A percentile compares a stretch with the other conserved stretches of the same genome.
Conservation (phyloP, 345 rosid genomes). For the Anacardium occidentale region DNA sequence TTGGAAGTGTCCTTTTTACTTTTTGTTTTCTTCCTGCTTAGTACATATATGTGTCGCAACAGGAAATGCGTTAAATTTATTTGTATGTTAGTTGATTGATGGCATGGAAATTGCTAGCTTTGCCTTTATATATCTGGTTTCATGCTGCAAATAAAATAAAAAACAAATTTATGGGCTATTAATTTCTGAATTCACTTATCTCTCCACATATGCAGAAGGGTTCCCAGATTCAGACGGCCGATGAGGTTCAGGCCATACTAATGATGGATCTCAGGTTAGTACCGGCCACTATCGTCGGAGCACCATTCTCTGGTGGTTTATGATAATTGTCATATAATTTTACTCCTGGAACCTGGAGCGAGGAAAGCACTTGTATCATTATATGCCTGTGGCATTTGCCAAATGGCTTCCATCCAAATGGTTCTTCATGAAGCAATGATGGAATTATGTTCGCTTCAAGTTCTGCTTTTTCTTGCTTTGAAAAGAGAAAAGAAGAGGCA, state of each 20-base stretch:
- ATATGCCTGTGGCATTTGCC: constrained; percentile 25
- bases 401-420: constrained; percentile 20
- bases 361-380: constrained; percentile 18
- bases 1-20: too few relatives aligned
- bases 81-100: too few relatives aligned
- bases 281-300: constrained; percentile 10
- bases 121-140: not conserved
- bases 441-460: constrained; percentile 15
- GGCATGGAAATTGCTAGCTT: not conserved
- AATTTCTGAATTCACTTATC: too few relatives aligned
- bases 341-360: constrained; percentile 11
- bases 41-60: not conserved
- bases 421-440: constrained; percentile 14
- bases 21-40: too few relatives aligned
- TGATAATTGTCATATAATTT: constrained; percentile 9
- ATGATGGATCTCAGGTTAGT: constrained; percentile 15
- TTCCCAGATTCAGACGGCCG: constrained; percentile 4
- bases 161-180: too few relatives aligned
- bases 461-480: constrained; percentile 17
- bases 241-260: constrained; percentile 91
- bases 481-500: constrained; percentile 14
- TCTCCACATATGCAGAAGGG: too few relatives aligned
- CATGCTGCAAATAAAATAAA: too few relatives aligned
- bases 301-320: constrained; percentile 10
- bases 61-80: too few relatives aligned